phyloP scores from a whole-genome alignment of 2,329 filamentous ascomycete species.

The Hymenotorrendiella dingleyae region DNA sequence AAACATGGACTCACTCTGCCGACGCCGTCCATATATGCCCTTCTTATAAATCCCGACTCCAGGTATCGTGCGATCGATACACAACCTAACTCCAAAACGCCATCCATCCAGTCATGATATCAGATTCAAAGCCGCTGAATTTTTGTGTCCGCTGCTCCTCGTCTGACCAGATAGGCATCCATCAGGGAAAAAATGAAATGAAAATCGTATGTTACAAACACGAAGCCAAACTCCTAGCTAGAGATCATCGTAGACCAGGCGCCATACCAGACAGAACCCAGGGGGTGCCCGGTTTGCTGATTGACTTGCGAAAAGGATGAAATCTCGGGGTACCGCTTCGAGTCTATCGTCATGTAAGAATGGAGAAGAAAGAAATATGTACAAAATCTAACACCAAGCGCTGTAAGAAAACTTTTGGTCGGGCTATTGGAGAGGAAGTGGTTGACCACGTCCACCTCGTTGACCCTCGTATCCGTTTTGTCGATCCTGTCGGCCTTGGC shows the following conservation, averaged over 20 bases:
- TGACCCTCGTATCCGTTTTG: constrained; percentile 28
- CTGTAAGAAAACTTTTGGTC: constrained; percentile 1
- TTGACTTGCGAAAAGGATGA: constrained; percentile 18
- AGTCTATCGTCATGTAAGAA: constrained; percentile 26
- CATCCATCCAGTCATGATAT: constrained; percentile 28
- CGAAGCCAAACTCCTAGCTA: constrained; percentile 19
- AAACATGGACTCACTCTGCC: constrained; percentile 24
- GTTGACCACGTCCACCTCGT: constrained; percentile 29
- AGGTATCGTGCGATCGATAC: constrained; percentile 23
- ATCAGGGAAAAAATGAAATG: constrained; percentile 19
- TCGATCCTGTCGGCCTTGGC: constrained; percentile 25
- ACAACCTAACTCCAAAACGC: constrained; percentile 23
- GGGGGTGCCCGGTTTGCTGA: constrained; percentile 11
- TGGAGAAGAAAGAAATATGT: constrained; percentile 28
- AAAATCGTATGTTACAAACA: constrained; percentile 32
- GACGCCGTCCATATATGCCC: constrained; percentile 26
- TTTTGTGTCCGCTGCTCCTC: constrained; percentile 27
- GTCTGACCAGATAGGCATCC: constrained; percentile 23
- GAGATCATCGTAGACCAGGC: constrained; percentile 16
- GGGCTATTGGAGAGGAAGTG: constrained; percentile 24
- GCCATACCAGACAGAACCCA: constrained; percentile 12
- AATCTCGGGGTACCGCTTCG: constrained; percentile 19
- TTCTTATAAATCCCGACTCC: constrained; percentile 23
- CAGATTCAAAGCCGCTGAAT: constrained; percentile 29
- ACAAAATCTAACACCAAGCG: constrained; percentile 25